Evolutionary conservation across 495 filamentous ascomycete genomes (phyloP).

Genomic region (Rhypophila decipiens): DNA sequence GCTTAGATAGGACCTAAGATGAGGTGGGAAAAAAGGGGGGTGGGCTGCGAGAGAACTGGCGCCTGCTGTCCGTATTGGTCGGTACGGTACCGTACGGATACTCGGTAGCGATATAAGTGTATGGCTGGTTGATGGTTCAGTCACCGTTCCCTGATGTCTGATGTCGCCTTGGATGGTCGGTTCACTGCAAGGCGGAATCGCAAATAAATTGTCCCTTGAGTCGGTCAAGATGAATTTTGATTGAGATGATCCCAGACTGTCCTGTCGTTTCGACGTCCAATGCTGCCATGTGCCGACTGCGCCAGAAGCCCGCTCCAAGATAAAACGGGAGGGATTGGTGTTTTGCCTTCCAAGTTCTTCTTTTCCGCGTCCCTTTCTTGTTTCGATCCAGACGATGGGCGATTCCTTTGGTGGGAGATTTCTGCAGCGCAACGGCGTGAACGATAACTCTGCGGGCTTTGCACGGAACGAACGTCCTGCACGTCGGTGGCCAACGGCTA

Average conservation of each 20-base stretch:
- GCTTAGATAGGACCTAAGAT: neutral
- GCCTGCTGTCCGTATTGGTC: neutral
- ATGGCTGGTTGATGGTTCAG: neutral
- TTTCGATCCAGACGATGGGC: neutral
- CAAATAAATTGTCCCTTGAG: neutral
- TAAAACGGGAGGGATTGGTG: conserved; percentile 11
- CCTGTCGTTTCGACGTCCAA: neutral
- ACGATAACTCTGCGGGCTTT: conserved; percentile 1
- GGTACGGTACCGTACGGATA: too few species aligned
- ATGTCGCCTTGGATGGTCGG: neutral
- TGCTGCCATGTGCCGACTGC: neutral
- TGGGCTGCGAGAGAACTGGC: neutral
- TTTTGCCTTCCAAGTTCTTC: neutral
- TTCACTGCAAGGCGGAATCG: conserved; percentile 1
- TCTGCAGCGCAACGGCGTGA: conserved; percentile 3
- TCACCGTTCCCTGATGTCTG: neutral
- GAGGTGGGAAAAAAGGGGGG: neutral
- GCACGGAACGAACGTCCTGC: neutral
- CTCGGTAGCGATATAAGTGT: neutral
- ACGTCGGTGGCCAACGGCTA: neutral
- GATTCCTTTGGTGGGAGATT: neutral
- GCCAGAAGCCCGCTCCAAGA: conserved; percentile 2
- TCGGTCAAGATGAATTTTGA: neutral
- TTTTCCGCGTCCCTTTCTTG: neutral
- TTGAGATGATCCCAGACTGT: neutral